Evolutionary conservation across 805 yeast species (phyloP).

Genomic region (Candida jianshihensis): DNA sequence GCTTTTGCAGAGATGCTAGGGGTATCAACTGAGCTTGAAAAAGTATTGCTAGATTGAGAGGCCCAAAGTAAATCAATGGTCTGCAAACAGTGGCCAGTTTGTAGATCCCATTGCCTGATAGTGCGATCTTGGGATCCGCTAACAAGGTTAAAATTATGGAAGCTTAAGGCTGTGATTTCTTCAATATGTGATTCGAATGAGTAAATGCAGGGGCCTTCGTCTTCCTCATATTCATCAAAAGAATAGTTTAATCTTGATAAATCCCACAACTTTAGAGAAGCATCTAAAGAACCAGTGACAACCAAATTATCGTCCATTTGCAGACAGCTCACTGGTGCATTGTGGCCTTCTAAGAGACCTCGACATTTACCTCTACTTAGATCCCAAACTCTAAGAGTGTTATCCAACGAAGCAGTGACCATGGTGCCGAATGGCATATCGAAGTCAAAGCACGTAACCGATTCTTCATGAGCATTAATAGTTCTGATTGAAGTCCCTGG

Average conservation of each 20-base stretch:
- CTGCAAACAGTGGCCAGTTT: conserved; percentile 58
- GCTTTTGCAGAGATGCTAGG: conserved; percentile 8
- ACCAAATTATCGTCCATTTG: conserved; percentile 46
- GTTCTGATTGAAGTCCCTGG: conserved; percentile 49
- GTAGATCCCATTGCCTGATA: conserved; percentile 69
- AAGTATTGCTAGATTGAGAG: conserved; percentile 24
- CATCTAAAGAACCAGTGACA: conserved; percentile 57
- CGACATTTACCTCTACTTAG: conserved; percentile 45
- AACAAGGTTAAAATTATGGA: conserved; percentile 46
- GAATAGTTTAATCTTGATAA: conserved; percentile 22
- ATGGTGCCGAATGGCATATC: conserved; percentile 70
- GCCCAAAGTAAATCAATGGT: conserved; percentile 68
- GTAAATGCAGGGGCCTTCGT: conserved; percentile 31
- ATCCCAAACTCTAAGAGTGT: conserved; percentile 81
- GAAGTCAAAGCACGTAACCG: conserved; percentile 55
- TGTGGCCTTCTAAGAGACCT: conserved; percentile 54
- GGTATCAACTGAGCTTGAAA: conserved; percentile 9
- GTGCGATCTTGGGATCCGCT: conserved; percentile 70
- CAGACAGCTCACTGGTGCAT: conserved; percentile 50
- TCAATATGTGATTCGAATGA: conserved; percentile 61
- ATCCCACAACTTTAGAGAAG: conserved; percentile 59
- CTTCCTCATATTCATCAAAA: conserved; percentile 19
- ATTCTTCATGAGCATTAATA: conserved; percentile 45
- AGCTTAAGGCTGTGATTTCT: conserved; percentile 55
- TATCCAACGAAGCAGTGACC: conserved; percentile 74